Evolutionary conservation across 2,329 filamentous ascomycete species (phyloP).

Genomic region (Pseudocercospora cruenta): DNA sequence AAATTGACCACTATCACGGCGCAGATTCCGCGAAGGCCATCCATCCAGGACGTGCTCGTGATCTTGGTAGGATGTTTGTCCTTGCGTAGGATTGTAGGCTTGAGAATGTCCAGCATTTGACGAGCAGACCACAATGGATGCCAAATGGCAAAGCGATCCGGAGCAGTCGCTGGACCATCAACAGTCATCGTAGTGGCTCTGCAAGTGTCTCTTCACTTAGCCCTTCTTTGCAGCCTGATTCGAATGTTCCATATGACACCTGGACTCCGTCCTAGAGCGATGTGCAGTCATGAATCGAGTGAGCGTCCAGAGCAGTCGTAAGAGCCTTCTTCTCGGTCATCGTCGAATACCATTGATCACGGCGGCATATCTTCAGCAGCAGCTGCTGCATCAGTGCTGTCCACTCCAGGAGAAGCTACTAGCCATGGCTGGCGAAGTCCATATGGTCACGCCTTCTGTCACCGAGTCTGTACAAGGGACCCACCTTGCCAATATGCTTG

Average conservation of each 20-base stretch:
- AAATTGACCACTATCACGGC: not conserved
- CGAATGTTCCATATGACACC: not conserved
- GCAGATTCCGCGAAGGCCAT: not conserved
- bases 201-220: not conserved
- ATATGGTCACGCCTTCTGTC: not conserved
- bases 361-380: not conserved
- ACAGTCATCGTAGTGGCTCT: not conserved
- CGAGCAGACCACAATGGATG: not conserved
- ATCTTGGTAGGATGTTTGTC: not conserved
- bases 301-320: not conserved
- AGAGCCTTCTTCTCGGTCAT: not conserved
- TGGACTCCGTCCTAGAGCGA: not conserved
- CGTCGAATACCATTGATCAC: not conserved
- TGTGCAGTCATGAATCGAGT: too few species aligned
- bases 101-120: not conserved
- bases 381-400: too few species aligned
- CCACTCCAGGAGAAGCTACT: too few species aligned
- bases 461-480: not conserved
- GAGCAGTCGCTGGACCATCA: not conserved
- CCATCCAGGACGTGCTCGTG: not conserved
- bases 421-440: not conserved
- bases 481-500: not conserved
- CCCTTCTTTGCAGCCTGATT: not conserved
- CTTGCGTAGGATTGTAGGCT: not conserved
- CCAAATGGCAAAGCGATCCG: not conserved